Percentiles rank a stretch among this genome's conserved stretches.
These are phyloP conservation scores for Betula pendula DNA, from an alignment of 306 rosid species.

Conservation along the genomic window DNA sequence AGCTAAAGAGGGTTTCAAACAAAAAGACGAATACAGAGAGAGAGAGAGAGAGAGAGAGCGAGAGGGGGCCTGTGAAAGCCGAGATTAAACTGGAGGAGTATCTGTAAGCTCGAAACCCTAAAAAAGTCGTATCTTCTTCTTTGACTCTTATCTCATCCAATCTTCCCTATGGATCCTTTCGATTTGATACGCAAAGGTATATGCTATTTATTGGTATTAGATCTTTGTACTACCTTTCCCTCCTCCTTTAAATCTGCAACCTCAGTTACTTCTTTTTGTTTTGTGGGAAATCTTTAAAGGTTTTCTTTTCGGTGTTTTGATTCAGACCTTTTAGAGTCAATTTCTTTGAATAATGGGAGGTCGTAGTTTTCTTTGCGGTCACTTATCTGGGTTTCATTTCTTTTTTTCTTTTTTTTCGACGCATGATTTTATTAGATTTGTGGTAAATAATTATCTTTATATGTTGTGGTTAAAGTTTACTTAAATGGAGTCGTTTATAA, in stretches of 20 bases:
- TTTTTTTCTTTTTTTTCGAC: slow-evolving; percentile 20
- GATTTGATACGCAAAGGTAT: slow-evolving; percentile 92
- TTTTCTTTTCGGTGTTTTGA: slow-evolving; percentile 32
- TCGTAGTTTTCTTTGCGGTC: slow-evolving; percentile 18
- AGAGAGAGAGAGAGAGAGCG: not conserved
- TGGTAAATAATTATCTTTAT: slow-evolving; percentile 12
- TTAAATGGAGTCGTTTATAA: slow-evolving; percentile 11
- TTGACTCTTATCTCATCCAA: slow-evolving; percentile 32
- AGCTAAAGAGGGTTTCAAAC: slow-evolving; percentile 53
- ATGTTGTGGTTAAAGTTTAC: slow-evolving; percentile 17
- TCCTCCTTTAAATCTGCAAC: slow-evolving; percentile 2
- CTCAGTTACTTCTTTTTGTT: slow-evolving; percentile 12
- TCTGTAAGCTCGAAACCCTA: slow-evolving; percentile 41
- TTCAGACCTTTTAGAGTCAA: slow-evolving; percentile 48
- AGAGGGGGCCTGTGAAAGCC: slow-evolving; percentile 28
- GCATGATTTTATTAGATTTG: slow-evolving; percentile 25
- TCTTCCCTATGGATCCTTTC: slow-evolving; percentile 68
- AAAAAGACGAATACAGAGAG: slow-evolving; percentile 9
- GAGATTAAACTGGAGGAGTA: slow-evolving; percentile 43
- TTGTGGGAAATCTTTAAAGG: slow-evolving; percentile 1
- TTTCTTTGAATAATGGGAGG: slow-evolving; percentile 26
- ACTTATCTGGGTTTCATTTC: slow-evolving; percentile 11
- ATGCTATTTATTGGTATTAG: not conserved
- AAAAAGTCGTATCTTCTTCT: slow-evolving; percentile 24
- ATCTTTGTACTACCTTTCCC: slow-evolving; percentile 41